Evolutionary conservation across 345 rosid genomes (phyloP).

Genomic region (Balakata baccata): DNA sequence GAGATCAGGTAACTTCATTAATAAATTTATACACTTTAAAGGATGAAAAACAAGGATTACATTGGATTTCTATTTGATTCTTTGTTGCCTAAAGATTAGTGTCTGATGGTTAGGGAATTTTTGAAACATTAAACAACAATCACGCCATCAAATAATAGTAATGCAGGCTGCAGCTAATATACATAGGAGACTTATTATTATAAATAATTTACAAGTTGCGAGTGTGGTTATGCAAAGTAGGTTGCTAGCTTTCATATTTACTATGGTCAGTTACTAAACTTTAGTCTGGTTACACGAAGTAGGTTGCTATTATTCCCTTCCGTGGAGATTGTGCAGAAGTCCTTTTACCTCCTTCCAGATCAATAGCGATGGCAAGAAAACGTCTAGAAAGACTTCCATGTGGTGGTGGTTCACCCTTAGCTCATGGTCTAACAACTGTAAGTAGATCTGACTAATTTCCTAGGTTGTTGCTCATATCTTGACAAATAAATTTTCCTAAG

Average conservation of each 20-base stretch:
- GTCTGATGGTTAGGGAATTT: not conserved
- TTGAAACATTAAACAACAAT: not conserved
- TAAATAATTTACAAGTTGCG: not conserved
- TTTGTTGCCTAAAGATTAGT: not conserved
- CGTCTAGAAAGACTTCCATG: conserved; percentile 98
- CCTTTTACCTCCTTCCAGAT: conserved; percentile 91
- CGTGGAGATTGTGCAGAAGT: conserved; percentile 96
- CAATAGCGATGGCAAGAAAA: conserved; percentile 95
- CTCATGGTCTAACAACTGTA: conserved; percentile 96
- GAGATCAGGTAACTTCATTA: conserved; percentile 73
- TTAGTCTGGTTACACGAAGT: conserved; percentile 24
- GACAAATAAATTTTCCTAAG: not conserved
- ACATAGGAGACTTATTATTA: not conserved
- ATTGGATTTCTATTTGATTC: not conserved
- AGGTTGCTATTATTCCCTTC: conserved; percentile 95
- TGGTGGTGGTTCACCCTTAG: conserved; percentile 98
- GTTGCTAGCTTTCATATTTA: not conserved
- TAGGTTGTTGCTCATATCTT: not conserved
- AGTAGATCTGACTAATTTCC: conserved; percentile 17
- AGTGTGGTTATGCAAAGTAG: not conserved
- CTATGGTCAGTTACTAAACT: not conserved
- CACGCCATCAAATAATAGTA: not conserved
- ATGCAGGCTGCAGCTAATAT: not conserved
- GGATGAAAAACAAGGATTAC: not conserved
- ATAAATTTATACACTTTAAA: not conserved